These are phyloP conservation scores for Phylloporus arenicola DNA, from an alignment of 768 basidiomycete genomes.

Conservation along the genomic window DNA sequence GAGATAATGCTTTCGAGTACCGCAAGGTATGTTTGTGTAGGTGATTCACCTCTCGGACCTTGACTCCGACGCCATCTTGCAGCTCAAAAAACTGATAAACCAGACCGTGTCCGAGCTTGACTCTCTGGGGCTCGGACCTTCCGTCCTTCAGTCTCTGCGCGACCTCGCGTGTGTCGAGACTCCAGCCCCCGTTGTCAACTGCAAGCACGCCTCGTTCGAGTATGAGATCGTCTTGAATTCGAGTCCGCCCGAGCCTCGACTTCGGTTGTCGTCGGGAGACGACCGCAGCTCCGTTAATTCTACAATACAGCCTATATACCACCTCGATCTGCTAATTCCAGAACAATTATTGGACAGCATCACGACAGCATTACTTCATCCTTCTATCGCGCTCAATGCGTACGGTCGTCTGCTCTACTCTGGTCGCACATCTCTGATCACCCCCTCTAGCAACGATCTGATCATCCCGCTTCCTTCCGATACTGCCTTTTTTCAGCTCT, in stretches of 20 bases:
- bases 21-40: slow-evolving; percentile 49
- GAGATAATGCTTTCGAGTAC: slow-evolving; percentile 79
- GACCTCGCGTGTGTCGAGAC: background rate
- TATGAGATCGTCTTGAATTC: slow-evolving; percentile 54
- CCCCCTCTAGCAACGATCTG: slow-evolving; percentile 34
- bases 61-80: background rate
- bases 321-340: slow-evolving; percentile 12
- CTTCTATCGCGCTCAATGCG: slow-evolving; percentile 1
- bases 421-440: background rate
- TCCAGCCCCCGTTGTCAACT: background rate
- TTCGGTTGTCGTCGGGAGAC: slow-evolving; percentile 45
- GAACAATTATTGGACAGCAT: slow-evolving; percentile 6
- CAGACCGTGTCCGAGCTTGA: slow-evolving; percentile 74
- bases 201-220: slow-evolving; percentile 30
- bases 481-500: slow-evolving; percentile 70
- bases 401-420: slow-evolving; percentile 2
- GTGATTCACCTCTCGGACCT: too few species aligned
- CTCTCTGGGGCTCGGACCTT: slow-evolving; percentile 56
- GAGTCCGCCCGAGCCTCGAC: slow-evolving; percentile 49
- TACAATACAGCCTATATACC: slow-evolving; percentile 4
- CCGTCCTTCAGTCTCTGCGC: slow-evolving; percentile 39
- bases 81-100: slow-evolving; percentile 91
- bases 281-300: too few species aligned
- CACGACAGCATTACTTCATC: slow-evolving; percentile 2
- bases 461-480: slow-evolving; percentile 80